Evolutionary conservation across 2,329 filamentous ascomycete genomes (phyloP), one percentile per base, ranked within the genome.

Genomic region (Aureobasidium uvarum): DNA sequence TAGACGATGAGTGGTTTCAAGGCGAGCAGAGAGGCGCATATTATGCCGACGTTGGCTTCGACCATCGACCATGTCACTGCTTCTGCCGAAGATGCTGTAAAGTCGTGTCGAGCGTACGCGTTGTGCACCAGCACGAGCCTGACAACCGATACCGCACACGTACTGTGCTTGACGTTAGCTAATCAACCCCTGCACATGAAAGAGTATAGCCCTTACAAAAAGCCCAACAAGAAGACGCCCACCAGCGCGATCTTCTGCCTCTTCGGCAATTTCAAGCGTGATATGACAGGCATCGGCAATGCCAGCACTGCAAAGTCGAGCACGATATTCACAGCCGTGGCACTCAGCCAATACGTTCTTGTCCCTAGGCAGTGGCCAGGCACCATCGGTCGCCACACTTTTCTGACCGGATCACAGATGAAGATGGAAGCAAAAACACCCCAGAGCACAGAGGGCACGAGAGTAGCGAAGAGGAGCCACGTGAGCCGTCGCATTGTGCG

Each of bases 11-110:
- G 70, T 7, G 77, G 78, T 60, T 79, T 80, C 67, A 81, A 73
- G 2, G 78, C 77, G 0, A 80, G 70, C 20, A 81, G 67, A 2
- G 76, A 81, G 13, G 78, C 78, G 68, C 77, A 81, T 5, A 78
- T 75, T 68, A 81, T 79, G 28, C 78, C 77, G 1, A 79, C 72
- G 58, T 81, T 80, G 56, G 77, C 72, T 70, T 81, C 79, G 46
- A 77, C 71, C 1, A 73, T 73, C 2, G 76, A 78, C 74, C 77
- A 80, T 13, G 77, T 73, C 5, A 79, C 68, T 7, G 77, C 74
- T 68, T 76, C 75, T 11, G 76, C 74, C n/a, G 77, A 77, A 1
- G 77, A 75, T 39, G 72, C 45, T 11, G 63, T 65, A 28, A 31
- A 65, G 14, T 65, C 36, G 43, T 65, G 52, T 13, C 45, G 41